Evolutionary conservation across 192 early-diverging fungal species (phyloP).

Genomic region (Endogone sp.): DNA sequence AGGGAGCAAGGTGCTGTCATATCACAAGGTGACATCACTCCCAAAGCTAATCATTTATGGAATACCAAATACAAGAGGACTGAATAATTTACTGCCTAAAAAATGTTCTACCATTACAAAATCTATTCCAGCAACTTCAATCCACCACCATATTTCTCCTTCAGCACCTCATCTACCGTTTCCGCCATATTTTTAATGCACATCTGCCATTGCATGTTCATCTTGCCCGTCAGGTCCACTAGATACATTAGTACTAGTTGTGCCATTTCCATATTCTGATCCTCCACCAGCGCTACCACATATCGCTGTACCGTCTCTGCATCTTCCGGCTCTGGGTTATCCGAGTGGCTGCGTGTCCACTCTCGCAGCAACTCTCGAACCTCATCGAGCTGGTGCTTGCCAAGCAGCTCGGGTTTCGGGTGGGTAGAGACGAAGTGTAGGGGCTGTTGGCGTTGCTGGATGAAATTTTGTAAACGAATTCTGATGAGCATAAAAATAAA

Average conservation of each 20-base stretch:
- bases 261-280: constrained; percentile 23
- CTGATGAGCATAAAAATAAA: neutral
- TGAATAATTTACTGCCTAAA: too few species aligned
- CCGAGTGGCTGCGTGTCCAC: constrained; percentile 14
- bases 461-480: neutral
- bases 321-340: constrained; percentile 25
- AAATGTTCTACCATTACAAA: too few species aligned
- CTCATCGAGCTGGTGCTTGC: constrained; percentile 12
- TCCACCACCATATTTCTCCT: neutral
- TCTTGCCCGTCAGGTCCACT: neutral
- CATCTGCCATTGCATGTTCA: neutral
- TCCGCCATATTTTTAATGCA: neutral
- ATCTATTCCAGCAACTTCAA: too few species aligned
- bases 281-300: constrained; percentile 18
- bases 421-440: neutral
- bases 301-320: constrained; percentile 22
- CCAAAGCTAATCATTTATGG: too few species aligned
- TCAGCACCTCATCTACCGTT: neutral
- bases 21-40: too few species aligned
- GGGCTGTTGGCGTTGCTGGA: neutral
- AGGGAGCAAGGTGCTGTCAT: too few species aligned
- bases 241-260: constrained; percentile 20
- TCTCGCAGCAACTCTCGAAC: constrained; percentile 11
- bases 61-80: too few species aligned
- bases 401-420: constrained; percentile 12